Percentiles rank a stretch among this genome's conserved stretches.
These are phyloP conservation scores for Volvariella surrecta DNA, from an alignment of 1,284 basidiomycete species.

Conservation along the genomic window DNA sequence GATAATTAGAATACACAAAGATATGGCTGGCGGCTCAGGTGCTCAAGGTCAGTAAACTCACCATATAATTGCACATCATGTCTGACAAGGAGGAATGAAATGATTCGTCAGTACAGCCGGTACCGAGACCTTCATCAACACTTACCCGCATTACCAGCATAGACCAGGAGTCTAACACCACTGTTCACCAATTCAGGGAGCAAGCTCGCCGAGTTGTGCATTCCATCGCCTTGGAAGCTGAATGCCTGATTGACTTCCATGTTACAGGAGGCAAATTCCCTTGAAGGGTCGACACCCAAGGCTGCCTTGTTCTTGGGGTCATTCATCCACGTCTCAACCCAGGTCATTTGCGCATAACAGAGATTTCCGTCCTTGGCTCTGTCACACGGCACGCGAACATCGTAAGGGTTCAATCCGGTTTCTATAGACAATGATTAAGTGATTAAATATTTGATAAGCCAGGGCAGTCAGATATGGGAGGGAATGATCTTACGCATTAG, in stretches of 20 bases:
- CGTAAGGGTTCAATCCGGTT: constrained; percentile 71
- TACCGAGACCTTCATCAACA: constrained; percentile 4
- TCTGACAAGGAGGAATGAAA: constrained; percentile 31
- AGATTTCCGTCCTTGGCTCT: constrained; percentile 59
- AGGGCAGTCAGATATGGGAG: not conserved
- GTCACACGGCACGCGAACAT: constrained; percentile 78
- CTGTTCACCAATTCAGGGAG: constrained; percentile 70
- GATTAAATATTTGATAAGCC: too few relatives aligned
- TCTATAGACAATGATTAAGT: constrained; percentile 25
- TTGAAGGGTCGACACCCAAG: constrained; percentile 60
- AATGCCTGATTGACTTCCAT: constrained; percentile 64
- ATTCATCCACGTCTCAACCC: constrained; percentile 80
- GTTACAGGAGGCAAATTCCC: constrained; percentile 60
- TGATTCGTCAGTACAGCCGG: constrained; percentile 5
- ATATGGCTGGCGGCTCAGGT: too few relatives aligned
- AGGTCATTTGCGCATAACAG: constrained; percentile 73
- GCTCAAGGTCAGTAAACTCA: constrained; percentile 27
- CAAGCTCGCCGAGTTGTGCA: constrained; percentile 69
- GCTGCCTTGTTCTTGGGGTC: constrained; percentile 59
- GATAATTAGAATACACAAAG: too few relatives aligned
- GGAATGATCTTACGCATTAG: constrained; percentile 43
- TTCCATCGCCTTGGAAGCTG: constrained; percentile 67
- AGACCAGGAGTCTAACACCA: constrained; percentile 72
- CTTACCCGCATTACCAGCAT: constrained; percentile 70
- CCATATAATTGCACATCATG: constrained; percentile 76